A percentile compares a stretch with the other conserved stretches of the same genome.
Conservation (phyloP, 208 protist genomes). For the Crithidia thermophila region DNA sequence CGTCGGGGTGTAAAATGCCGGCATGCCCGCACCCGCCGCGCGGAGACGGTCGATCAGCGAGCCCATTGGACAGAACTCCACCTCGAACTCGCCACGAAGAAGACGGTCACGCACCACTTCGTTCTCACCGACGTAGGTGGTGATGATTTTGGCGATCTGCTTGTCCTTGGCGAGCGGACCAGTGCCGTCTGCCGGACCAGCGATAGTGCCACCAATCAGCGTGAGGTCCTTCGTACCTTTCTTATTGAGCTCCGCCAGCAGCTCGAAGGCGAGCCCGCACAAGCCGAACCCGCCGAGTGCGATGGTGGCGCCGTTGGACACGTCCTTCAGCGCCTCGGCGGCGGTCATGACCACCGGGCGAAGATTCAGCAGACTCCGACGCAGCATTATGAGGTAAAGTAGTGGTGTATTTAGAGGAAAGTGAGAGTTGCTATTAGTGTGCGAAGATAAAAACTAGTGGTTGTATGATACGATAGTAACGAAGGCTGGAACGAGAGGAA, state of each 20-base stretch:
- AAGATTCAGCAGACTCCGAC: slow-evolving; percentile 9
- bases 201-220: slow-evolving; percentile 85
- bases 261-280: slow-evolving; percentile 89
- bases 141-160: slow-evolving; percentile 72
- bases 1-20: slow-evolving; percentile 95
- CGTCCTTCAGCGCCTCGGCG: slow-evolving; percentile 56
- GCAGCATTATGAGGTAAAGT: slow-evolving; percentile 17
- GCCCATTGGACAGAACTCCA: slow-evolving; percentile 96
- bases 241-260: slow-evolving; percentile 71
- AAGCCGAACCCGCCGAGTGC: slow-evolving; percentile 92
- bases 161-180: slow-evolving; percentile 88
- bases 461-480: too few relatives aligned
- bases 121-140: slow-evolving; percentile 96
- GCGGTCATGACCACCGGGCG: slow-evolving; percentile 29
- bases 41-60: slow-evolving; percentile 92
- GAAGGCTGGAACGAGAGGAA: too few relatives aligned
- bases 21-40: slow-evolving; percentile 93
- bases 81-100: slow-evolving; percentile 88
- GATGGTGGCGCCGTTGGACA: slow-evolving; percentile 49
- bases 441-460: too few relatives aligned
- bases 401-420: slow-evolving; percentile 12
- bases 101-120: slow-evolving; percentile 80
- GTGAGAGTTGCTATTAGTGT: not conserved
- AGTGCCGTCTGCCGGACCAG: slow-evolving; percentile 82
- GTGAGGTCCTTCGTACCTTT: slow-evolving; percentile 75